A percentile compares a stretch with the other conserved stretches of the same genome.
phyloP scores from a whole-genome alignment of 306 rosid genomes.

The Vicia sativa region DNA sequence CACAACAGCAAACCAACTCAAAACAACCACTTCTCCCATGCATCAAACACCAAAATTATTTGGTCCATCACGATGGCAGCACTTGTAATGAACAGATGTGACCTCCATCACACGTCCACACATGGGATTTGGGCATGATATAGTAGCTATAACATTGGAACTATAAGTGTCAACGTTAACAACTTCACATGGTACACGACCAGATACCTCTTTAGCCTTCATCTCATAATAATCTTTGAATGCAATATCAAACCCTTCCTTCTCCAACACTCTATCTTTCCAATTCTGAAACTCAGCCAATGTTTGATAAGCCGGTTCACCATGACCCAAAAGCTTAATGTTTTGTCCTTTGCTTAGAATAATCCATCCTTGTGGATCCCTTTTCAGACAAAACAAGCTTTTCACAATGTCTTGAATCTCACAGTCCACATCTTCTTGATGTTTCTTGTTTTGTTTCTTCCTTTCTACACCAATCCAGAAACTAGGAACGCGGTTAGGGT shows the following conservation, averaged over 20 bases:
- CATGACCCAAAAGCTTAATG: slow-evolving; percentile 36
- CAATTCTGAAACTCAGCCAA: slow-evolving; percentile 36
- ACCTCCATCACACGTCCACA: slow-evolving; percentile 52
- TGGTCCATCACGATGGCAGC: slow-evolving; percentile 42
- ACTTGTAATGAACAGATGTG: slow-evolving; percentile 45
- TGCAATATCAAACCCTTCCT: slow-evolving; percentile 40
- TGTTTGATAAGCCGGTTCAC: slow-evolving; percentile 37
- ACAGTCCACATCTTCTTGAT: slow-evolving; percentile 23
- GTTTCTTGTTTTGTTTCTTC: slow-evolving; percentile 47
- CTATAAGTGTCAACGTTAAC: slow-evolving; percentile 34
- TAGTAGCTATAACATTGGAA: slow-evolving; percentile 45
- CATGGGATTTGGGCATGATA: slow-evolving; percentile 45
- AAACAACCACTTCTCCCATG: background rate
- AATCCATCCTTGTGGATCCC: slow-evolving; percentile 46
- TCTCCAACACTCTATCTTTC: slow-evolving; percentile 28
- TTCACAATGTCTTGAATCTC: slow-evolving; percentile 33
- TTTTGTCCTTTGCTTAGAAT: slow-evolving; percentile 40
- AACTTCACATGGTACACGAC: slow-evolving; percentile 27
- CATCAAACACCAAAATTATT: background rate
- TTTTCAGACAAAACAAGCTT: slow-evolving; percentile 31
- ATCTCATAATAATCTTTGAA: slow-evolving; percentile 33
- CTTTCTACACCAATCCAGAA: slow-evolving; percentile 46
- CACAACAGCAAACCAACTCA: background rate
- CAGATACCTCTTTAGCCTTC: slow-evolving; percentile 40
- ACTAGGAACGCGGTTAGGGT: slow-evolving; percentile 17